Base-by-base conservation (phyloP, 139 green algal species). In the Zygnema cylindricum region DNA sequence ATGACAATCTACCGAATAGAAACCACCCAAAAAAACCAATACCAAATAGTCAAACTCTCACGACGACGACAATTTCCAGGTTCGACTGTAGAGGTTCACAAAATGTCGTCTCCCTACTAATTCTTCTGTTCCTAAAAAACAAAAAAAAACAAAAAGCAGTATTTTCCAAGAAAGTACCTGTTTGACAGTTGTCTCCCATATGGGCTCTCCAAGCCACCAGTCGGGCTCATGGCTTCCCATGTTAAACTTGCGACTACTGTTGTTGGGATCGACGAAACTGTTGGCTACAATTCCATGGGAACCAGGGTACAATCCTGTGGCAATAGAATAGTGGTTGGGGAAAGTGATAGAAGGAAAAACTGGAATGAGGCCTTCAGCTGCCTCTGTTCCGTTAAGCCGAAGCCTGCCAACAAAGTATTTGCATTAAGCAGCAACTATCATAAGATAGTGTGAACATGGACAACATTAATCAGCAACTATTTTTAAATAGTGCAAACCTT, bases 321-420 rank as follows among this genome's bases (percentile, higher is more conserved):
- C 89, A 38, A 92, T 92, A 86, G 87, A 92, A 39, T 92, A 92
- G 86, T 92, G 89, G 77, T 92, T 93, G 79, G 89, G 89, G 77
- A 92, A 92, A 3, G 89, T 92, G 35, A 92, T 38, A 1, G 77
- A 90, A 11, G 89, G 89, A 86, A 85, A 92, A 0, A 93, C 69
- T 0, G 89, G 89, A n/a, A 91, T 39, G 39, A 93, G 84, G 30
- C 88, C 75, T 21, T 69, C 11, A 43, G 84, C 81, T 55, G 87
- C 73, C 22, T 84, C 32, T 0, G 43, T 86, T 36, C 89, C 89
- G 43, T 93, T 30, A n/a, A 3, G 1, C 42, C 42, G 2, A 49
- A 92, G 86, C 85, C 86, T 90, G 75, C 84, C 22, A 11, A 43
- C 71, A 25, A 63, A 63, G 49, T n/a, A n/a, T n/a, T n/a, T n/a